Percentiles rank a stretch among this genome's conserved stretches.
These are phyloP conservation scores for Backusella circina DNA, from an alignment of 192 early-diverging fungal genomes.

Conservation along the genomic window DNA sequence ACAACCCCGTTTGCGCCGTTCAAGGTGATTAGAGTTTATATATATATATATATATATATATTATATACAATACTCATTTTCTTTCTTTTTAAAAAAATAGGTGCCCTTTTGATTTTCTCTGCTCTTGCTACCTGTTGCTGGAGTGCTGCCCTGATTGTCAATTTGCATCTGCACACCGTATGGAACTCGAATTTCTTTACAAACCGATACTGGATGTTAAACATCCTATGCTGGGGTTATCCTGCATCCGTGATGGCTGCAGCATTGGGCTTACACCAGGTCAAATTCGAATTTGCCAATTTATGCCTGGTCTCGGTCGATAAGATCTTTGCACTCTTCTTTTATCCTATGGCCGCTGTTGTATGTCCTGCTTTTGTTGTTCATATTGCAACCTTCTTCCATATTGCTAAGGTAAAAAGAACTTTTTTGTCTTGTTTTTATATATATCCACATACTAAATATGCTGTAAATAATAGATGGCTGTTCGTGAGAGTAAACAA, in stretches of 20 bases:
- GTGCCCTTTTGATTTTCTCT: constrained; percentile 46
- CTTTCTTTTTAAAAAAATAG: constrained; percentile 13
- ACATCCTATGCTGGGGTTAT: constrained; percentile 49
- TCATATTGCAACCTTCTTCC: constrained; percentile 48
- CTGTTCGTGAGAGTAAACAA: constrained; percentile 22
- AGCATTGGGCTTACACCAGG: constrained; percentile 33
- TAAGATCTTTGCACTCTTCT: constrained; percentile 40
- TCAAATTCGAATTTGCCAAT: constrained; percentile 48
- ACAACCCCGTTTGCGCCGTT: constrained; percentile 43
- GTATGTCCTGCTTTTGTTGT: constrained; percentile 45
- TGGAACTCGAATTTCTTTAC: constrained; percentile 50
- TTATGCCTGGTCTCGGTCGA: constrained; percentile 45
- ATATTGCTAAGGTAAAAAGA: constrained; percentile 40
- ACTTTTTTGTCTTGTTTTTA: background rate
- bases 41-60: background rate
- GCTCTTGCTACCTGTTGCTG: constrained; percentile 42
- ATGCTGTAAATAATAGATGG: too few species aligned
- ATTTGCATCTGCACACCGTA: constrained; percentile 52
- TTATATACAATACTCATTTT: background rate
- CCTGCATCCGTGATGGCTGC: constrained; percentile 33
- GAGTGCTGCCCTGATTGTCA: constrained; percentile 44
- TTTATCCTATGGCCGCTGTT: constrained; percentile 50
- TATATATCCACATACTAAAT: background rate
- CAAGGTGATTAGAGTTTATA: constrained; percentile 35
- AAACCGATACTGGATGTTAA: constrained; percentile 37